A percentile compares a stretch with the other conserved stretches of the same genome.
phyloP scores from a whole-genome alignment of 1,139 yeast genomes.

The Zygosaccharomyces sapae region DNA sequence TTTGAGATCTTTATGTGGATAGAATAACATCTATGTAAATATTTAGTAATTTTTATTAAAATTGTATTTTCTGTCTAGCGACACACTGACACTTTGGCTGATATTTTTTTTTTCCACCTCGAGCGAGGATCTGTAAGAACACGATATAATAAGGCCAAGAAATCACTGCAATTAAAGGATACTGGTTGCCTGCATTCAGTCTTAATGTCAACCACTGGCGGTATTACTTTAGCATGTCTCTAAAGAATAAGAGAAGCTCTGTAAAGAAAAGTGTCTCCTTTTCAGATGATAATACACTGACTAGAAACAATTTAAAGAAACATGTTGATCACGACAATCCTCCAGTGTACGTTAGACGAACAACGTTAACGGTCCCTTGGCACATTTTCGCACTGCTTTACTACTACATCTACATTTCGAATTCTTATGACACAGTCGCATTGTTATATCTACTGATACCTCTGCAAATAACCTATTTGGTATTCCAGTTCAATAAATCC shows the following conservation, averaged over 20 bases:
- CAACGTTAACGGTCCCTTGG: slow-evolving; percentile 43
- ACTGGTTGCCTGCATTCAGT: background rate
- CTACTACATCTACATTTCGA: slow-evolving; percentile 39
- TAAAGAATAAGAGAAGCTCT: slow-evolving; percentile 21
- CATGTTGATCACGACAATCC: slow-evolving; percentile 31
- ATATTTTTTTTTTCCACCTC: slow-evolving; percentile 1
- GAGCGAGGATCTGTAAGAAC: background rate
- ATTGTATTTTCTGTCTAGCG: background rate
- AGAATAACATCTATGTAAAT: background rate
- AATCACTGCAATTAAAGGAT: background rate
- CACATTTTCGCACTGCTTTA: slow-evolving; percentile 45
- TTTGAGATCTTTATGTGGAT: slow-evolving; percentile 29
- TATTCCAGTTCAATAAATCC: slow-evolving; percentile 29
- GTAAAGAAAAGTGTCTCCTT: slow-evolving; percentile 40
- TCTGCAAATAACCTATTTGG: slow-evolving; percentile 29
- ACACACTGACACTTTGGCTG: slow-evolving; percentile 3
- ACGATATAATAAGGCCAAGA: background rate
- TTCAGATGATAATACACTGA: slow-evolving; percentile 36
- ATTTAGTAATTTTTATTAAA: background rate
- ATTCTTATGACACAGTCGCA: slow-evolving; percentile 36
- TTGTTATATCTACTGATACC: slow-evolving; percentile 32
- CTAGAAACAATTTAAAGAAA: slow-evolving; percentile 26
- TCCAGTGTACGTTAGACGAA: slow-evolving; percentile 35
- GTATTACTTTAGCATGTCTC: slow-evolving; percentile 19
- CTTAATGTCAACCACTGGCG: background rate